Evolutionary conservation across 2,329 filamentous ascomycete genomes (phyloP), one percentile per base, ranked within the genome.

Genomic region (Mycogone perniciosa): DNA sequence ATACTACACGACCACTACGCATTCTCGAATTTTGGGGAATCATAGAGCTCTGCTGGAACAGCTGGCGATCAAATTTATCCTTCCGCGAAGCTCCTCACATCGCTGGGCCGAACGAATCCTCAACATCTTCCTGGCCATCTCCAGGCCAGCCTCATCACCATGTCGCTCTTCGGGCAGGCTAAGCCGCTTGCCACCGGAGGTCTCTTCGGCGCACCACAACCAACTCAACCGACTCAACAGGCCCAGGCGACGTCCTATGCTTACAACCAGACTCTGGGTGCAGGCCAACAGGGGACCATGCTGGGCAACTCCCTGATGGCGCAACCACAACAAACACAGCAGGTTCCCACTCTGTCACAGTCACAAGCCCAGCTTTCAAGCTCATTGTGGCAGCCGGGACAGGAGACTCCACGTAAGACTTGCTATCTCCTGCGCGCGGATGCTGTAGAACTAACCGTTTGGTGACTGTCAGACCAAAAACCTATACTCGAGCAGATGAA

Each of bases 401-500:
- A 72, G 58, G 72, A 74, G 40, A 72, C 72, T 26, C 73, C 71
- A 46, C 73, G 76, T 79, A 71, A 49, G 71, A 61, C n/a, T 33
- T 9, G 20, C 20, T 20, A 20, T 11, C 31, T 7, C 26, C 29
- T 44, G 7, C 37, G 20, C 4, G 9, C 7, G 26, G 26, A 31
- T 41, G 31, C 31, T 6, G 3, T 33, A 1, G 27, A 7, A 30
- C 3, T 37, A 13, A 7, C 13, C 6, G 11, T 33, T 42, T 27
- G n/a, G 31, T 45, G 34, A 39, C 31, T 2, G 30, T 8, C 46
- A 73, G 70, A 72, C 59, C 85, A 90, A 64, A 89, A 89, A 65
- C 81, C 84, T 44, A 79, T 91, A 41, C 76, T 82, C 20, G 84
- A 90, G 51, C 88, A 92, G 66, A 87, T 91, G 66, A 74, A 77